Base-by-base conservation (phyloP, 257 asterid species). In the Phtheirospermum japonicum region DNA sequence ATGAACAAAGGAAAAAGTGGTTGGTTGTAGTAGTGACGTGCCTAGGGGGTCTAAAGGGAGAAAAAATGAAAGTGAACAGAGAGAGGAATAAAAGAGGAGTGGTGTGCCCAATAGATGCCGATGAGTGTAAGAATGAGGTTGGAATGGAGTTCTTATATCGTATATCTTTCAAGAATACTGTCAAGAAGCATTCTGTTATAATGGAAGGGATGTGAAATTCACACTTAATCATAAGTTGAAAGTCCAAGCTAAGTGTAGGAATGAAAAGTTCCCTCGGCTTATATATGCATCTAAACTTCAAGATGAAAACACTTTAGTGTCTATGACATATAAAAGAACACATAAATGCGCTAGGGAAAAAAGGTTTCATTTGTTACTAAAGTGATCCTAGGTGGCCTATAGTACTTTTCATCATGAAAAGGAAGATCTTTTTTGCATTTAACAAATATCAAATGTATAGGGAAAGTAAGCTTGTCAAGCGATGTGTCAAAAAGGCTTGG, bases 171-270 rank as follows among this genome's bases (percentile, higher is more conserved):
- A 23, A 55, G 5, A 2, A 61, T 6, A n/a, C 40, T 4, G 1
- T 23, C 0, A 28, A 40, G 9, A n/a, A 42, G 9, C 14, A 61
- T 2, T 6, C 16, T 4, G 43, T 61, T 2, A 9, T 2, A 0
- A 13, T 6, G 55, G 55, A 0, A 42, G 55, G 9, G 55, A 42
- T n/a, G 9, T 42, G 7, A 28, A 0, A 1, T 30, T 61, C 9
- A 13, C 42, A 0, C 12, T 40, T 0, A 61, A 61, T 61, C 40
- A 61, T 9, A 61, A 12, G 39, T 2, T 37, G 0, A 61, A 61
- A n/a, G 37, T 61, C 0, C 55, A 61, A n/a, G 65, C 55, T 0
- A 59, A 20, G 2, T 60, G 40, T 9, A 60, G 42, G 20, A 37
- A 56, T 56, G 5, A 12, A 0, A 60, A 3, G 0, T 60, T 23